phyloP scores from a whole-genome alignment of 192 early-diverging fungal species.

The Entomortierella beljakovae region DNA sequence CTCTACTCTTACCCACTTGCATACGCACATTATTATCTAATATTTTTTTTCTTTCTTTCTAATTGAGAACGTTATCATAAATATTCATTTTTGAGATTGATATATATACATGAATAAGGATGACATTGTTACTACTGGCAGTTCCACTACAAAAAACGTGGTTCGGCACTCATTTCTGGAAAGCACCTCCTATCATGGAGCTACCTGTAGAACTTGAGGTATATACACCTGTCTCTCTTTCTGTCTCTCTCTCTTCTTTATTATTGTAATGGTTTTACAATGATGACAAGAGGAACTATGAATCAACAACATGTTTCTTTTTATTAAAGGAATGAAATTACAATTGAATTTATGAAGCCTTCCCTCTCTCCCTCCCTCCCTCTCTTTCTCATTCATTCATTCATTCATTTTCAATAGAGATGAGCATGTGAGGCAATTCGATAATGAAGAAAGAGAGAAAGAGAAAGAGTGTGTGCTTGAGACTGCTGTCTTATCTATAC shows the following conservation, averaged over 20 bases:
- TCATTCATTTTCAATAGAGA: too few species aligned
- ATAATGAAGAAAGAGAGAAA: too few species aligned
- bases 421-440: too few species aligned
- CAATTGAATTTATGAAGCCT: not conserved
- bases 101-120: constrained; percentile 6
- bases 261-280: not conserved
- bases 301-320: not conserved
- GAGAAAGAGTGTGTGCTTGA: too few species aligned
- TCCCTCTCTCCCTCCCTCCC: not conserved
- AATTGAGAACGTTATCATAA: too few species aligned
- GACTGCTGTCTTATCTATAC: too few species aligned
- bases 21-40: too few species aligned
- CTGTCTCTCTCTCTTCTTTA: not conserved
- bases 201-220: constrained; percentile 52
- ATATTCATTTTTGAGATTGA: too few species aligned
- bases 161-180: constrained; percentile 37
- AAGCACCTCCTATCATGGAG: constrained; percentile 42
- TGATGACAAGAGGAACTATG: not conserved
- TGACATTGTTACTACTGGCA: constrained; percentile 34
- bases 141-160: constrained; percentile 35
- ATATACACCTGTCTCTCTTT: not conserved
- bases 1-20: too few species aligned
- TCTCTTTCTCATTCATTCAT: too few species aligned
- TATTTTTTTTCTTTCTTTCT: too few species aligned
- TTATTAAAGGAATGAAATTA: not conserved